Conservation (phyloP, 768 basidiomycete species). For the Pulveroboletus sp. region DNA sequence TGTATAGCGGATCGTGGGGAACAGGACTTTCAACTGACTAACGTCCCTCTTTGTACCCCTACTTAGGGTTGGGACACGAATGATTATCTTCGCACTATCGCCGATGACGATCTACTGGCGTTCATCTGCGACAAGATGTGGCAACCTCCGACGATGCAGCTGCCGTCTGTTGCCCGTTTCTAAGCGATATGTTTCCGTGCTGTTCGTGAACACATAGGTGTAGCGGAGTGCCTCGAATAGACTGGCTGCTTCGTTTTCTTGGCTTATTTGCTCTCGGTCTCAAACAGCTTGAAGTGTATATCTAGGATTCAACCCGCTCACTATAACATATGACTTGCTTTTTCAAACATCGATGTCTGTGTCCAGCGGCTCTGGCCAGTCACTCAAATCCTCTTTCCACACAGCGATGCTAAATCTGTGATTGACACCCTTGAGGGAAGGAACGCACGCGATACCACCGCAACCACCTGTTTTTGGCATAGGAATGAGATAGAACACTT, state of each 20-base stretch:
- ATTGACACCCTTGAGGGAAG: conserved; percentile 80
- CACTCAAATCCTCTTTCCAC: conserved; percentile 44
- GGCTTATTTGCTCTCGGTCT: background rate
- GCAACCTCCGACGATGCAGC: conserved; percentile 33
- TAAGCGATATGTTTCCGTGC: conserved; percentile 8
- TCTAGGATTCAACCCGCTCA: background rate
- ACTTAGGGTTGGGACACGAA: conserved; percentile 39
- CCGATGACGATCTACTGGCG: conserved; percentile 43
- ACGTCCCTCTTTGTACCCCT: background rate
- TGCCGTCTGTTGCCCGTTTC: conserved; percentile 9
- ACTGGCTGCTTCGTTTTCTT: background rate
- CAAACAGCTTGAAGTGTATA: background rate
- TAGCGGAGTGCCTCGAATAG: conserved; percentile 1
- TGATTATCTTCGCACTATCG: conserved; percentile 41
- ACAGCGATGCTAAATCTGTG: conserved; percentile 74
- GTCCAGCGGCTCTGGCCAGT: conserved; percentile 15
- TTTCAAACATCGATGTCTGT: conserved; percentile 28
- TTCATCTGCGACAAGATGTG: conserved; percentile 56
- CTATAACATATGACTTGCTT: background rate
- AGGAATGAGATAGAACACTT: conserved; percentile 69
- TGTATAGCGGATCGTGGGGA: no score
- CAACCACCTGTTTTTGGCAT: conserved; percentile 84
- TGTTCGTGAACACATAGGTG: background rate
- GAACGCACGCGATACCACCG: conserved; percentile 70
- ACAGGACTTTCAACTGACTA: background rate